Percentiles rank a stretch among this genome's conserved stretches.
Conservation (phyloP, 1,284 basidiomycete species). For the Hypsizygus ulmarius region DNA sequence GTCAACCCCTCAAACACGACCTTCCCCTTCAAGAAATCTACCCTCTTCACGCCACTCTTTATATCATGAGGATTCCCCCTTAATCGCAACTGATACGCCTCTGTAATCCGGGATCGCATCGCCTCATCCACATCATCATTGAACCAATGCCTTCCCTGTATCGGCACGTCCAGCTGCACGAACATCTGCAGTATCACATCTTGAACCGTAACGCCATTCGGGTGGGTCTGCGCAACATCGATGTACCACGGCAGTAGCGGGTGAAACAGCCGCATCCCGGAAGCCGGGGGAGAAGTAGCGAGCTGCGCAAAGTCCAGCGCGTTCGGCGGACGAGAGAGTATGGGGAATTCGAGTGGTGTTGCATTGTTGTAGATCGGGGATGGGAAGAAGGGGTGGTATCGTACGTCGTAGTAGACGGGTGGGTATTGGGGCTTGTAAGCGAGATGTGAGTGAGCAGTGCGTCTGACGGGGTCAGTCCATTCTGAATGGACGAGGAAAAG, state of each 20-base stretch:
- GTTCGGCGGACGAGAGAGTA: conserved; percentile 10
- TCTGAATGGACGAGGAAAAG: conserved; percentile 5
- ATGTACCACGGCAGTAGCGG: conserved; percentile 29
- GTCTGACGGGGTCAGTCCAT: conserved; percentile 15
- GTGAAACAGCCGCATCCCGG: conserved; percentile 24
- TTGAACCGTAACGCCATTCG: conserved; percentile 25
- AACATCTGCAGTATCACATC: conserved; percentile 27
- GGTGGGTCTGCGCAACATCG: conserved; percentile 18
- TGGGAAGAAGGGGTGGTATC: conserved; percentile 6
- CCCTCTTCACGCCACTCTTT: conserved; percentile 27
- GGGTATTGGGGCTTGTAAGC: conserved; percentile 5
- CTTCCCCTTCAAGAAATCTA: conserved; percentile 32
- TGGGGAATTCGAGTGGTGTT: conserved; percentile 11
- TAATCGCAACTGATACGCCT: conserved; percentile 14
- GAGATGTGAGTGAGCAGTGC: conserved; percentile 8
- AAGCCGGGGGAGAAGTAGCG: conserved; percentile 22
- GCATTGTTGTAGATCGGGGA: not conserved
- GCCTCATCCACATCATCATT: conserved; percentile 19
- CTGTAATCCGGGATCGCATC: conserved; percentile 12
- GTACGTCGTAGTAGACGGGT: conserved; percentile 13
- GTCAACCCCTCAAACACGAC: conserved; percentile 31
- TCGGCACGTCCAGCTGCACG: conserved; percentile 18
- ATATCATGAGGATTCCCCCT: conserved; percentile 7
- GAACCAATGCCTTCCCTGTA: conserved; percentile 18
- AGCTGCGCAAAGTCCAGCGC: conserved; percentile 22